Base-by-base conservation (phyloP, 352 stramenopile species). In the Pythium insidiosum region DNA sequence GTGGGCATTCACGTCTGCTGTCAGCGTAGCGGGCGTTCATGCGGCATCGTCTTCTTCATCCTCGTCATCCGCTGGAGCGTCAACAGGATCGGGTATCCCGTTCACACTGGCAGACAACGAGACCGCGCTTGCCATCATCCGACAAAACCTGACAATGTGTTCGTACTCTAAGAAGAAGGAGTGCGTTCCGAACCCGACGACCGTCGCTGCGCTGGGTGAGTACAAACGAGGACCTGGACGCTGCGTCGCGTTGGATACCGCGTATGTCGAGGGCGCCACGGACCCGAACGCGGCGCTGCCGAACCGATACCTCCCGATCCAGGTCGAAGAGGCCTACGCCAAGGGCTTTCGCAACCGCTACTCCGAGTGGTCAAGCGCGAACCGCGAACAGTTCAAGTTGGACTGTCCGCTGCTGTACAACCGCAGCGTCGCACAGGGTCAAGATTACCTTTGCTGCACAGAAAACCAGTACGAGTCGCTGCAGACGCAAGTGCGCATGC, bases 351-450 rank as follows among this genome's bases (percentile, higher is more conserved):
- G 50, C 20, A 91, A 89, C 48, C 75, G 81, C 29, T 88, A 88
- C 28, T 88, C 74, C 6, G 43, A 75, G 37, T 91, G 79, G 76
- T 71, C 61, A 3, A 43, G 50, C 23, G 41, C 30, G 11, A 88
- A 87, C 51, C 62, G 81, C 38, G 58, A 67, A 2, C 68, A 74
- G 30, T 89, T 91, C 52, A 56, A 82, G 37, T 41, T 58, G 13
- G 76, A 89, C 46, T 91, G 79, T 30, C 69, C 76, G 6, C 15
- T 85, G 22, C 49, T 91, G 33, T 91, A 88, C 50, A 68, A 83
- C 15, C 53, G 75, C 16, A 83, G 65, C 12, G 56, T 88, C 30
- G 56, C 58, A 24, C 50, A 68, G 36, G 62, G 53, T 15, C 30
- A 82, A 29, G 66, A 87, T 29, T 63, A 77, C 13, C 36, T 91